Conservation (phyloP, 2,329 filamentous ascomycete genomes). For the Xylaria sp. region DNA sequence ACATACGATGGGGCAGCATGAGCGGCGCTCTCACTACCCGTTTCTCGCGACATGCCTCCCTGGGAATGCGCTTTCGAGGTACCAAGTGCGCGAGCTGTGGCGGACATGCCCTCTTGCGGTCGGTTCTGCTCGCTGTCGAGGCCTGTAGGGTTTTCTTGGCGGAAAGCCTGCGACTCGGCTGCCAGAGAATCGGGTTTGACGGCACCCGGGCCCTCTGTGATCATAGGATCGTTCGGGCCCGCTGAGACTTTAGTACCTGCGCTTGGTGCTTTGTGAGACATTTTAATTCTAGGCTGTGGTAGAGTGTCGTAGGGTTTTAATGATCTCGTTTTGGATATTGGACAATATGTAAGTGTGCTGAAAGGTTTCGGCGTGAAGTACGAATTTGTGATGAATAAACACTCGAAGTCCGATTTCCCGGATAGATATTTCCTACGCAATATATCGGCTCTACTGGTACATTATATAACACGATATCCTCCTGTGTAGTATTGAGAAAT, state of each 20-base stretch:
- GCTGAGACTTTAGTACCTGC: slow-evolving; percentile 57
- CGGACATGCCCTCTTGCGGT: slow-evolving; percentile 26
- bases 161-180: slow-evolving; percentile 69
- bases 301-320: neutral
- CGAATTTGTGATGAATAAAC: neutral
- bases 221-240: slow-evolving; percentile 59
- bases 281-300: slow-evolving; percentile 23
- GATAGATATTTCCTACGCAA: no score
- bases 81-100: slow-evolving; percentile 29
- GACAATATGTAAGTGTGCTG: neutral
- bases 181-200: slow-evolving; percentile 78
- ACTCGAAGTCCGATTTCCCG: no score
- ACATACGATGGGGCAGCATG: slow-evolving; percentile 54
- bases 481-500: neutral
- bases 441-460: slow-evolving; percentile 4
- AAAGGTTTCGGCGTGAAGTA: neutral
- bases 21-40: slow-evolving; percentile 49
- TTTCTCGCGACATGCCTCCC: slow-evolving; percentile 43
- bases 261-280: slow-evolving; percentile 44
- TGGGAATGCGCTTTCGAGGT: slow-evolving; percentile 2
- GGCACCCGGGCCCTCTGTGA: slow-evolving; percentile 70
- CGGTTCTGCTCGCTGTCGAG: slow-evolving; percentile 61
- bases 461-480: neutral
- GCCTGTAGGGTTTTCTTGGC: slow-evolving; percentile 65
- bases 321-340: neutral